Percentiles rank a stretch among this genome's conserved stretches.
Evolutionary conservation across 306 rosid genomes (phyloP).

Genomic region (barrel medic (Medicago truncatula)): DNA sequence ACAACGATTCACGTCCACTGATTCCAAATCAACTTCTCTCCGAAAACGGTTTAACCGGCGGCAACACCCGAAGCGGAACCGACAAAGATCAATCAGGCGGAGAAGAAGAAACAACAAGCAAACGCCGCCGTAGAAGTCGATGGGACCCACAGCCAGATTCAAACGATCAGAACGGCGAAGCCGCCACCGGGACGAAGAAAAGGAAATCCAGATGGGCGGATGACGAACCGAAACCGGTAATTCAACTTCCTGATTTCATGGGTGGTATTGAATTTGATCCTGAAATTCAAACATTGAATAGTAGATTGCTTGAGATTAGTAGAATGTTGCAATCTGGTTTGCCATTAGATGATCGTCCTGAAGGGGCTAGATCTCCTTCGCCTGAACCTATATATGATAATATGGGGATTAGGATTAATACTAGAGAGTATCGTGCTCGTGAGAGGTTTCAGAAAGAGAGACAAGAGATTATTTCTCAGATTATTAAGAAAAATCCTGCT

Average conservation of each 20-base stretch:
- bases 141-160: constrained; percentile 99
- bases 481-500: constrained; percentile 89
- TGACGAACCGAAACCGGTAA: constrained; percentile 87
- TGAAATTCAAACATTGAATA: constrained; percentile 90
- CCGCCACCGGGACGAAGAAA: constrained; percentile 68
- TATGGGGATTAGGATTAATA: constrained; percentile 90
- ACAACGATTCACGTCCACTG: constrained; percentile 36
- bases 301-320: constrained; percentile 92
- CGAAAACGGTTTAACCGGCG: constrained; percentile 65
- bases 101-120: constrained; percentile 87
- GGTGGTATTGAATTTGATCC: constrained; percentile 98
- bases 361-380: constrained; percentile 96
- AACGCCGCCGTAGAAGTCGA: constrained; percentile 82
- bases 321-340: constrained; percentile 91
- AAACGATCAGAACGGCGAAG: constrained; percentile 63
- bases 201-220: constrained; percentile 97
- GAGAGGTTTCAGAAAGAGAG: constrained; percentile 92
- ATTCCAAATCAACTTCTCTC: constrained; percentile 58
- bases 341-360: constrained; percentile 92
- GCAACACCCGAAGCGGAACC: constrained; percentile 81
- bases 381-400: constrained; percentile 97
- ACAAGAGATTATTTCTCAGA: constrained; percentile 90
- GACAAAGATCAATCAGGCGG: constrained; percentile 91
- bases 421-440: constrained; percentile 93
- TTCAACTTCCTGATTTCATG: constrained; percentile 96